Evolutionary conservation across 768 basidiomycete species (phyloP), one percentile per base, ranked within the genome.

Genomic region (Xerocomellus intermedius): DNA sequence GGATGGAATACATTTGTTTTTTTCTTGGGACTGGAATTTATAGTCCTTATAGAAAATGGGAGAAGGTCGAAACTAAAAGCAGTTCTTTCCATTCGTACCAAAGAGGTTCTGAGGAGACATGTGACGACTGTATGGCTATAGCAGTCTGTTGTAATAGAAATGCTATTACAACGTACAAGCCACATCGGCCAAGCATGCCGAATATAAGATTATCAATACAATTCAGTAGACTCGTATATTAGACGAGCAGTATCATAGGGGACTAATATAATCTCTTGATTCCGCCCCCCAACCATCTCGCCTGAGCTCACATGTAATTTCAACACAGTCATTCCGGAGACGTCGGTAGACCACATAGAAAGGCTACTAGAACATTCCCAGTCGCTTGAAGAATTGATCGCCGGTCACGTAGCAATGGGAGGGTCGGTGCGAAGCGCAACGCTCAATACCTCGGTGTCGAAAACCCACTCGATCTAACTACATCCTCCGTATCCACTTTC

Each of bases 21-120:
- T 33, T 67, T 8, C 52, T 64, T 4, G 62, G 62, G 19, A 66
- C 54, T 2, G 65, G 65, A 12, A 54, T 67, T 33, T 58, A 65
- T 17, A 64, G 55, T 28, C 54, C 48, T 3, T 36, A 66, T 37
- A 48, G 54, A 45, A 58, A 61, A 32, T 65, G 65, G 64, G 56
- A 64, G 10, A 67, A 61, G 41, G 59, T 58, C 1, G 58, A 58
- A 19, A 64, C 64, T 1, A 48, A 26, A 26, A 37, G 38, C 58
- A n/a, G 48, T 65, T 36, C 9, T 67, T 13, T 53, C 56, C 12
- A 64, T 65, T 37, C 56, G 35, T 22, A 64, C 62, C 9, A 61
- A 56, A 49, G 54, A 60, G 33, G 55, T 64, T n/a, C 4, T 61
- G 26, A 54, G 56, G 45, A 53, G 36, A 37, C 45, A 1, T 13